Base-by-base conservation (phyloP, 2,329 filamentous ascomycete species). In the Claviceps digitariae region DNA sequence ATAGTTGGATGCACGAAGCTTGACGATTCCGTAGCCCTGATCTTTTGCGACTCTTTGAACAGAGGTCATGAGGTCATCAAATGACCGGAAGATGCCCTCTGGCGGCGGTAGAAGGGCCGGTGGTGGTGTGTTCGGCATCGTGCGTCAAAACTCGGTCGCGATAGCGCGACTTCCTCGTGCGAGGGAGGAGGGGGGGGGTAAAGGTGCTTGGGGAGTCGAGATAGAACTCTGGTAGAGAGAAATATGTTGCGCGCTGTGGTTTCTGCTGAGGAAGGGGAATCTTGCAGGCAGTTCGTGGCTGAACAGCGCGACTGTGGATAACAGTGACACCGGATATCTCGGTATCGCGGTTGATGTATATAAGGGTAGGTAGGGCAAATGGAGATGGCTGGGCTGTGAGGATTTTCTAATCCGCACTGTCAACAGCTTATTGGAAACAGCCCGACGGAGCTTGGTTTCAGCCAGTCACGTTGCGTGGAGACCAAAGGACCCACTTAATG, bases 1-100 rank as follows among this genome's bases (percentile, higher is more conserved):
- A 59, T 82, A 82, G 66, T 82, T 82, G 60, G 78, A 81, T 5
- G 79, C 78, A 38, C 79, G 75, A 12, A 82, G 69, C 68, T 82
- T 82, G 58, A 82, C 79, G 15, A 82, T 78, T 41, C 77, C 77
- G 57, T 81, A 82, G 48, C 79, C 79, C 58, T 82, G 78, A 51
- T 82, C 78, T 62, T 82, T 82, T 7, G 79, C 78, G 4, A 78
- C 73, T 44, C 76, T 75, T 63, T 82, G 79, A 9, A 82, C 77
- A 21, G 78, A 74, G 4, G 69, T 69, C 60, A 82, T 71, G 44
- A 82, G 70, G 56, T 82, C 79, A 31, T 82, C 78, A 57, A 82
- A 82, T 51, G 72, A 74, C 48, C 74, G 69, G 57, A 77, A 82
- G 63, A 82, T 81, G 57, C 77, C 77, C 63, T 82, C 78, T 50